phyloP scores from a whole-genome alignment of 2,329 filamentous ascomycete genomes.

The Fusarium bactridioides region DNA sequence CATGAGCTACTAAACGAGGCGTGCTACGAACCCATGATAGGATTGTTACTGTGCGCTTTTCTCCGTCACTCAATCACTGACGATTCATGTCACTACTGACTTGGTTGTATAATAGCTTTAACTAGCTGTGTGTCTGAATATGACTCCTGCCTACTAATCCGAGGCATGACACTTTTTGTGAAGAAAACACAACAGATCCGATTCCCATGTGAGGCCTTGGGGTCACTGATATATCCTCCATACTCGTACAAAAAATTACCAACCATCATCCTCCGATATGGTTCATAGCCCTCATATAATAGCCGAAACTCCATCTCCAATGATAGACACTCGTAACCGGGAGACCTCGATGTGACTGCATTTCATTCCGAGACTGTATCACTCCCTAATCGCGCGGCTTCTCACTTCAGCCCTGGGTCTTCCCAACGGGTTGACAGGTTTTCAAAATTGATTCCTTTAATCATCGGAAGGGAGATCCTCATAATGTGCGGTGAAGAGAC shows the following conservation, averaged over 20 bases:
- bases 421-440: background rate
- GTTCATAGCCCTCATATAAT: background rate
- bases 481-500: background rate
- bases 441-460: background rate
- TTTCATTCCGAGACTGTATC: background rate
- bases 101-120: background rate
- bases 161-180: background rate
- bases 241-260: background rate
- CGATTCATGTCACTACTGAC: background rate
- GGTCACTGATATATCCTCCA: background rate
- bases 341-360: background rate
- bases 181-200: background rate
- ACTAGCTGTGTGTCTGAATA: background rate
- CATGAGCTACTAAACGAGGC: background rate
- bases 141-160: background rate
- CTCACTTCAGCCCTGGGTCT: constrained; percentile 24
- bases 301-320: background rate
- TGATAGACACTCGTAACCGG: background rate
- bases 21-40: background rate
- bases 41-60: background rate
- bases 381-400: background rate
- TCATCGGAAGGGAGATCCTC: background rate
- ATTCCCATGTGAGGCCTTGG: background rate
- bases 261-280: background rate
- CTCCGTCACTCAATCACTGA: background rate